A percentile compares a stretch with the other conserved stretches of the same genome.
Evolutionary conservation across 306 rosid genomes (phyloP).

Genomic region (Pyrus bretschneideri): DNA sequence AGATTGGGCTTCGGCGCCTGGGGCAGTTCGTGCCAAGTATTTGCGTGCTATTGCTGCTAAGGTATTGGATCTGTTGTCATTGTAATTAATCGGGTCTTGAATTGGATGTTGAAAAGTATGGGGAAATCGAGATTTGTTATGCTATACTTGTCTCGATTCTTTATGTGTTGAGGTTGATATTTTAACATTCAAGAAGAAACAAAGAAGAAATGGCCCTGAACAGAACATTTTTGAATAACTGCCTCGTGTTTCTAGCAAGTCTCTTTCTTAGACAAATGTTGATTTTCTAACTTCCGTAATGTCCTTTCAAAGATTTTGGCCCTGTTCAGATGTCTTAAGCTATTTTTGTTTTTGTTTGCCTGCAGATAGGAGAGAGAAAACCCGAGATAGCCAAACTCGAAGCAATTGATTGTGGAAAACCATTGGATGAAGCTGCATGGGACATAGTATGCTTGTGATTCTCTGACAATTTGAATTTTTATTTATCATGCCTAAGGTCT

Average conservation of each 20-base stretch:
- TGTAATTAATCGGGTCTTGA: slow-evolving; percentile 1
- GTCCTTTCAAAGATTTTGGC: neutral
- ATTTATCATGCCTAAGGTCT: neutral
- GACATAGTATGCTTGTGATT: slow-evolving; percentile 48
- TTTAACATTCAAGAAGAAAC: neutral
- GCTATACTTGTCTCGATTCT: neutral
- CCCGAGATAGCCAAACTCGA: slow-evolving; percentile 57
- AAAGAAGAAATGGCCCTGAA: neutral
- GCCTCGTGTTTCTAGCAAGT: neutral
- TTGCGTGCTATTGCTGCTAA: slow-evolving; percentile 92
- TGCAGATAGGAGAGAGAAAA: slow-evolving; percentile 67
- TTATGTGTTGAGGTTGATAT: neutral
- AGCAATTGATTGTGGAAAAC: slow-evolving; percentile 79
- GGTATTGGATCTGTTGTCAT: slow-evolving; percentile 20
- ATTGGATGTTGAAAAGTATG: neutral
- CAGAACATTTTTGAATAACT: neutral
- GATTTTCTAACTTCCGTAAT: neutral
- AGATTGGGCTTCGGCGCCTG: slow-evolving; percentile 78
- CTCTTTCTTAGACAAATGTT: neutral
- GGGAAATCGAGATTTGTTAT: neutral
- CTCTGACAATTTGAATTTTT: neutral
- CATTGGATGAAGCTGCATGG: slow-evolving; percentile 92
- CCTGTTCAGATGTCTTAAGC: slow-evolving; percentile 1
- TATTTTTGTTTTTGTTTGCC: neutral
- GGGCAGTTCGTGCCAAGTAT: slow-evolving; percentile 75